Base-by-base conservation (phyloP, 1,139 yeast genomes). In the Kurtzmaniella natalensis region DNA sequence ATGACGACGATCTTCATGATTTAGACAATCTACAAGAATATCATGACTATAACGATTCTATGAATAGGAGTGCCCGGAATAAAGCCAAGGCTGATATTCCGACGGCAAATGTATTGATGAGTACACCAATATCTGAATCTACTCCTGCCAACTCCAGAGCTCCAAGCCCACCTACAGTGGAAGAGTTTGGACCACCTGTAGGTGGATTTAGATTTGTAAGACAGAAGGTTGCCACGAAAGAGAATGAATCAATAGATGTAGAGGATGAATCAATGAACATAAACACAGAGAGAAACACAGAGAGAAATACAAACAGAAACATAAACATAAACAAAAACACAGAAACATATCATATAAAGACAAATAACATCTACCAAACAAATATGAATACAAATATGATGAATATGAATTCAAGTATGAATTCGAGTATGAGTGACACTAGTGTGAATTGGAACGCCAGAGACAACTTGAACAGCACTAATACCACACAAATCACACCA, bases 181-280 rank as follows among this genome's bases (percentile, higher is more conserved):
- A 50, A 31, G 64, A 55, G 26, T 52, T 46, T 19, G 61, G 61
- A 1, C 51, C 49, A 4, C 39, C 54, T 4, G 49, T 63, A 16
- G 57, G 60, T 34, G 70, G 70, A 2, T 65, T 54, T 43, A 59
- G 46, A 31, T 61, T 67, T 38, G 55, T 66, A 13, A 55, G 57
- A 34, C 55, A 59, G n/a, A 39, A 42, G 37, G 54, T 65, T 5
- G 11, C 14, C 5, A 4, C 24, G 9, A 10, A 23, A 5, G n/a
- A n/a, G n/a, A n/a, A n/a, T n/a, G n/a, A n/a, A n/a, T n/a, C n/a
- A n/a, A n/a, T n/a, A n/a, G n/a, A n/a, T n/a, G n/a, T n/a, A n/a
- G n/a, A n/a, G n/a, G n/a, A n/a, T n/a, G n/a, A n/a, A n/a, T n/a
- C n/a, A n/a, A n/a, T n/a, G n/a, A n/a, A 11, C n/a, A n/a, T n/a